Percentiles rank a stretch among this genome's conserved stretches.
Evolutionary conservation across 805 yeast genomes (phyloP).

Genomic region (Suhomyces vadensis): DNA sequence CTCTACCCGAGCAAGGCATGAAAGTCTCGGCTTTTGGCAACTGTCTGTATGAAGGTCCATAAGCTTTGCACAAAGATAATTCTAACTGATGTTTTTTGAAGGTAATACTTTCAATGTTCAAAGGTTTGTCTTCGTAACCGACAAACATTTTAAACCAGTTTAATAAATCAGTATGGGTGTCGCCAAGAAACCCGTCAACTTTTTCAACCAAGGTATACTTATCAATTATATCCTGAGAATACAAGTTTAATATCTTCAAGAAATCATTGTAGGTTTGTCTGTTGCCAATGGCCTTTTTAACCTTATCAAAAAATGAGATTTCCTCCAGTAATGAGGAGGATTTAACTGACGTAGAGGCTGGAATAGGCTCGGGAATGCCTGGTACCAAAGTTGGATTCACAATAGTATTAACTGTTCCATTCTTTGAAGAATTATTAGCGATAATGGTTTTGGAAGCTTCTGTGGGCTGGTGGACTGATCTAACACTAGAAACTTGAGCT

Average conservation of each 20-base stretch:
- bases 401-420: slow-evolving; percentile 39
- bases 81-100: slow-evolving; percentile 92
- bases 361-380: slow-evolving; percentile 82
- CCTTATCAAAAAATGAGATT: slow-evolving; percentile 86
- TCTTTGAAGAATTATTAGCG: slow-evolving; percentile 12
- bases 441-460: slow-evolving; percentile 2
- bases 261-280: slow-evolving; percentile 92
- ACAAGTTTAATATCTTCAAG: slow-evolving; percentile 81
- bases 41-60: slow-evolving; percentile 92
- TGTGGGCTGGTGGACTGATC: slow-evolving; percentile 29
- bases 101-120: slow-evolving; percentile 81
- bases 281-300: slow-evolving; percentile 82
- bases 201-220: slow-evolving; percentile 77
- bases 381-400: slow-evolving; percentile 73
- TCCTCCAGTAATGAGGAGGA: slow-evolving; percentile 75
- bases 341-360: slow-evolving; percentile 43
- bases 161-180: slow-evolving; percentile 68
- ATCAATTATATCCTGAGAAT: slow-evolving; percentile 88
- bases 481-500: slow-evolving; percentile 49
- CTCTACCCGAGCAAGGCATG: slow-evolving; percentile 98
- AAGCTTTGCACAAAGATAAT: slow-evolving; percentile 84
- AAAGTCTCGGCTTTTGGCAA: slow-evolving; percentile 91
- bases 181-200: slow-evolving; percentile 83
- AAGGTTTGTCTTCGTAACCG: slow-evolving; percentile 82
- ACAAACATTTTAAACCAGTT: slow-evolving; percentile 93